Evolutionary conservation across 768 basidiomycete species (phyloP).

Genomic region (Serpula lacrymans): DNA sequence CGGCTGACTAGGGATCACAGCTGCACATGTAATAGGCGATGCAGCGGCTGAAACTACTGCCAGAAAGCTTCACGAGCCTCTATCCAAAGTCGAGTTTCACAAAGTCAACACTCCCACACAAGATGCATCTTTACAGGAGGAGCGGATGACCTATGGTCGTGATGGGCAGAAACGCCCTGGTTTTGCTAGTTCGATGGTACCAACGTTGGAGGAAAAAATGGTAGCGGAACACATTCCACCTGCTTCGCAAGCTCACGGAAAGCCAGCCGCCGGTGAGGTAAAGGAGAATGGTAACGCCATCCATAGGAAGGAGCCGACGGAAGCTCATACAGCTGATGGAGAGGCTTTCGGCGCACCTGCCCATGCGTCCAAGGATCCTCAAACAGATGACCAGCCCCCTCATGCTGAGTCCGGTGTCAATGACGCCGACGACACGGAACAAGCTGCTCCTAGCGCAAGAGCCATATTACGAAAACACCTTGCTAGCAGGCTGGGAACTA

Average conservation of each 20-base stretch:
- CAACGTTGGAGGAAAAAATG: slow-evolving; percentile 67
- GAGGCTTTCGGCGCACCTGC: slow-evolving; percentile 55
- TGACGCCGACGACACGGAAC: slow-evolving; percentile 47
- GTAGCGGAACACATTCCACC: slow-evolving; percentile 47
- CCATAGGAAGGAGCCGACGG: slow-evolving; percentile 12
- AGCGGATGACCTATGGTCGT: slow-evolving; percentile 50
- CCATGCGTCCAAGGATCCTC: slow-evolving; percentile 40
- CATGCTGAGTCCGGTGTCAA: slow-evolving; percentile 41
- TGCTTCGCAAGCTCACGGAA: slow-evolving; percentile 24
- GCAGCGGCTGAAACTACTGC: slow-evolving; percentile 30
- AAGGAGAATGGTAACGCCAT: neutral
- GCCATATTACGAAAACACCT: slow-evolving; percentile 54
- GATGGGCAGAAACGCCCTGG: slow-evolving; percentile 50
- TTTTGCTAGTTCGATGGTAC: slow-evolving; percentile 61
- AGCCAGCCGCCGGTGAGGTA: slow-evolving; percentile 14
- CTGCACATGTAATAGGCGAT: slow-evolving; percentile 36
- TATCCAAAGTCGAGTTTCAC: neutral
- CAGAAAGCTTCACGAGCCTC: slow-evolving; percentile 36
- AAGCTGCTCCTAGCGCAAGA: slow-evolving; percentile 45
- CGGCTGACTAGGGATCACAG: slow-evolving; percentile 29
- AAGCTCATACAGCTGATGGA: slow-evolving; percentile 38
- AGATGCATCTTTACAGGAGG: slow-evolving; percentile 42
- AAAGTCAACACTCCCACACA: slow-evolving; percentile 1
- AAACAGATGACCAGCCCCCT: slow-evolving; percentile 45
- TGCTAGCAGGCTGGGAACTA: slow-evolving; percentile 46